Conservation (phyloP, 306 rosid genomes). For the Lathyrus oleraceus region DNA sequence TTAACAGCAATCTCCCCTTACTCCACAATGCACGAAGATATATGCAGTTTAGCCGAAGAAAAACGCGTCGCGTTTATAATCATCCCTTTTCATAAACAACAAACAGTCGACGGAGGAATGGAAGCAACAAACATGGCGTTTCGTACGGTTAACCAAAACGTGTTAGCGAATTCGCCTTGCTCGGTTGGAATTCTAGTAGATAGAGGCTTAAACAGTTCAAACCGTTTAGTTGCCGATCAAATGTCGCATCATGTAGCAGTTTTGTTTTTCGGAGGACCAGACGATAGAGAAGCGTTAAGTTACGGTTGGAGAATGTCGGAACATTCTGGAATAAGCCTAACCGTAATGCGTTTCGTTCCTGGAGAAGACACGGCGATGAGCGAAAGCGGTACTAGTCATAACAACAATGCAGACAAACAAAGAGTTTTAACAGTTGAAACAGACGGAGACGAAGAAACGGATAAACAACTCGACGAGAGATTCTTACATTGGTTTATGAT, state of each 20-base stretch:
- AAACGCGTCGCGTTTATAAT: conserved; percentile 76
- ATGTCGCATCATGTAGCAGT: conserved; percentile 51
- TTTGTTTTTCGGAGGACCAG: conserved; percentile 84
- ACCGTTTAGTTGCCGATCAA: conserved; percentile 45
- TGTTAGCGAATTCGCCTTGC: conserved; percentile 71
- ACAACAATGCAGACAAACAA: background rate
- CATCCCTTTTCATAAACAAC: conserved; percentile 86
- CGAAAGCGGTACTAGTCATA: background rate
- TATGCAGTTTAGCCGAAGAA: conserved; percentile 75
- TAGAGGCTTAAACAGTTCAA: conserved; percentile 60
- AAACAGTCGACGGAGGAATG: conserved; percentile 88
- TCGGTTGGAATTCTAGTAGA: conserved; percentile 88
- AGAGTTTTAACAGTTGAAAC: conserved; percentile 39
- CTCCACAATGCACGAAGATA: conserved; percentile 89
- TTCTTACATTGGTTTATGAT: conserved; percentile 47
- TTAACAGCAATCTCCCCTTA: conserved; percentile 81
- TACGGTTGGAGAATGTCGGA: conserved; percentile 83
- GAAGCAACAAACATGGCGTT: conserved; percentile 63
- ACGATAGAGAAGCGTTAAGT: conserved; percentile 80
- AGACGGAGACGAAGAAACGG: conserved; percentile 34
- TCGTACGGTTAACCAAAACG: conserved; percentile 65
- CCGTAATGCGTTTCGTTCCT: conserved; percentile 55
- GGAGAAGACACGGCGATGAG: conserved; percentile 36
- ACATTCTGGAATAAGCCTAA: conserved; percentile 56
- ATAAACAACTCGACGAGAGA: conserved; percentile 58